These are phyloP conservation scores for Alternaria rosae DNA, from an alignment of 2,329 filamentous ascomycete species.

Conservation along the genomic window DNA sequence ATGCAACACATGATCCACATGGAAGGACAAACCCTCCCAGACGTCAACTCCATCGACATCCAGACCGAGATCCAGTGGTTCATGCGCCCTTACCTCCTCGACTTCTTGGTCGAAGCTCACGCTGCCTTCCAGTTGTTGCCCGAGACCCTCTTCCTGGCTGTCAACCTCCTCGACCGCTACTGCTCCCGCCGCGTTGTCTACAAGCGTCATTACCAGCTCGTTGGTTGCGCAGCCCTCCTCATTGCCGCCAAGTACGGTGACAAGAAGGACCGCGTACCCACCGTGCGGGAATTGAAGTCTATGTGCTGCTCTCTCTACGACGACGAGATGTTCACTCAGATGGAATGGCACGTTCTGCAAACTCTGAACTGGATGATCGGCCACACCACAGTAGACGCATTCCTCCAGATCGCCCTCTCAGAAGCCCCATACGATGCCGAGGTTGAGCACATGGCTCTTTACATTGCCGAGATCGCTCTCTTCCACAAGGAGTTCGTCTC, in stretches of 20 bases:
- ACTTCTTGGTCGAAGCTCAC: constrained; percentile 97
- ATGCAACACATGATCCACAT: constrained; percentile 93
- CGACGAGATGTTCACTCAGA: constrained; percentile 99
- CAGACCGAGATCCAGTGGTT: constrained; percentile 99
- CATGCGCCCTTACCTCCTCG: constrained; percentile 97
- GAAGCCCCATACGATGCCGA: constrained; percentile 79
- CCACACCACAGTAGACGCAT: constrained; percentile 94
- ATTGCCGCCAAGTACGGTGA: constrained; percentile 99
- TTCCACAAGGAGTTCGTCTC: constrained; percentile 98
- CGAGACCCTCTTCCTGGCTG: constrained; percentile 92
- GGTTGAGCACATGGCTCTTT: constrained; percentile 92
- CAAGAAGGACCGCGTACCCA: constrained; percentile 98
- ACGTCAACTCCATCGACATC: constrained; percentile 98
- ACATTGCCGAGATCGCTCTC: constrained; percentile 92
- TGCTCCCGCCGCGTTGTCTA: constrained; percentile 98
- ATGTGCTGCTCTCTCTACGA: constrained; percentile 99
- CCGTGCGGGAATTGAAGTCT: constrained; percentile 94
- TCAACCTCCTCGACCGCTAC: constrained; percentile 97
- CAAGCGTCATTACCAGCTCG: constrained; percentile 98
- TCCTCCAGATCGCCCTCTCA: constrained; percentile 84
- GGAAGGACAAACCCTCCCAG: constrained; percentile 93
- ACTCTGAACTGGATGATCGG: constrained; percentile 96
- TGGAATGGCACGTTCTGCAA: constrained; percentile 99
- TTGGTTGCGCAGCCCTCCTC: constrained; percentile 92
- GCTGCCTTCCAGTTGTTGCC: constrained; percentile 92